Conservation (phyloP, 2,329 filamentous ascomycete species). For the Diaporthe sp. region DNA sequence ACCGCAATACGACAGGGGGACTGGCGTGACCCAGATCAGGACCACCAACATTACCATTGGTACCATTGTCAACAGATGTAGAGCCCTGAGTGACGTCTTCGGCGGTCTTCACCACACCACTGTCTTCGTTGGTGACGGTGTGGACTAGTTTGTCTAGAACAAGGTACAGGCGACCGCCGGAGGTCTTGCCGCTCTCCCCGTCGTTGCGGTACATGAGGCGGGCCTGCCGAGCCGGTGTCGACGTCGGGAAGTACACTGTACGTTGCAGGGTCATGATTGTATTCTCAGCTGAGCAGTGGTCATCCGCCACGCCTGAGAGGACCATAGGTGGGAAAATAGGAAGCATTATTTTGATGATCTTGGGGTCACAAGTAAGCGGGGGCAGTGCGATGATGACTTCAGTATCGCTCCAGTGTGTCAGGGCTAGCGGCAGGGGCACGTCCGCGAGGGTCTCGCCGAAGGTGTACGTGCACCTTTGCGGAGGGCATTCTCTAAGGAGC, state of each 20-base stretch:
- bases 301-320: neutral
- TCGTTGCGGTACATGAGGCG: neutral
- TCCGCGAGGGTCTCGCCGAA: conserved; percentile 15
- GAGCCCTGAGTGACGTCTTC: neutral
- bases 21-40: neutral
- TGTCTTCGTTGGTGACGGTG: too few species aligned
- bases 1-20: conserved; percentile 6
- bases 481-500: neutral
- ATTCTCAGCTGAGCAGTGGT: neutral
- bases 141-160: neutral
- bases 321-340: neutral
- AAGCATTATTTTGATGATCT: conserved; percentile 23
- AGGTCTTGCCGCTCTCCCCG: neutral
- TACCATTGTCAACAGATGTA: neutral
- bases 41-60: rapidly evolving
- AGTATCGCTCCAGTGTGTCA: conserved; percentile 24
- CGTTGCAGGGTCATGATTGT: neutral
- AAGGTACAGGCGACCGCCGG: neutral
- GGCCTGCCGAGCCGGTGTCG: neutral
- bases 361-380: conserved; percentile 14
- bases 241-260: neutral
- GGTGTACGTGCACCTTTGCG: neutral
- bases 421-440: neutral
- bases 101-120: too few species aligned
- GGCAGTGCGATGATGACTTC: conserved; percentile 20